Base-by-base conservation (phyloP, 306 rosid genomes). In the Rosa persica region DNA sequence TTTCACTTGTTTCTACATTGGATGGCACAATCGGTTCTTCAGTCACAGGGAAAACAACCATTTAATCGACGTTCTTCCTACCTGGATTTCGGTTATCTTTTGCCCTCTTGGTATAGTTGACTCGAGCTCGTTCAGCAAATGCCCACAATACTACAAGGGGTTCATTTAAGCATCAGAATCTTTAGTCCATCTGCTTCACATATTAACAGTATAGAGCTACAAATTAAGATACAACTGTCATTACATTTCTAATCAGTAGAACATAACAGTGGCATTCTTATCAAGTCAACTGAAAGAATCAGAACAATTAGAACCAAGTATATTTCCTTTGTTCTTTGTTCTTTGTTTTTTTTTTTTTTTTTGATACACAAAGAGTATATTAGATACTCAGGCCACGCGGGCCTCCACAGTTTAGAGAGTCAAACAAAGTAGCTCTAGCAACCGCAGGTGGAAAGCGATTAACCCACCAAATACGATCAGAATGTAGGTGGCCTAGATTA, bases 251-350 rank as follows among this genome's bases (percentile, higher is more conserved):
- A 12, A 60, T 60, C 66, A 60, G 58, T 27, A 52, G 42, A 69
- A 7, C 30, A n/a, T 48, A 46, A 23, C 8, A 30, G 25, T 30
- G 61, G 0, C 46, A 30, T 47, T 70, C 58, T 16, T 27, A 47
- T 23, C 46, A 72, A 17, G 46, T n/a, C 17, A 23, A 68, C 15
- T 51, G 17, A 49, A 49, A 19, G 30, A 51, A 71, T 70, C 40
- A 70, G 74, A 71, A 47, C 1, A 34, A 71, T 70, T 6, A 70
- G 74, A 71, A 71, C 1, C 54, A 47, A 25, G 42, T 70, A 47
- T 13, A 46, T 70, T 46, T 13, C 74, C 42, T 51, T 7, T 11
- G 58, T 5, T 9, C n/a, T n/a, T n/a, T n/a, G n/a, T n/a, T n/a
- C n/a, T n/a, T n/a, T n/a, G n/a, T n/a, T n/a, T n/a, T n/a, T n/a